phyloP scores from a whole-genome alignment of 768 basidiomycete species.

The Terana coerulea region DNA sequence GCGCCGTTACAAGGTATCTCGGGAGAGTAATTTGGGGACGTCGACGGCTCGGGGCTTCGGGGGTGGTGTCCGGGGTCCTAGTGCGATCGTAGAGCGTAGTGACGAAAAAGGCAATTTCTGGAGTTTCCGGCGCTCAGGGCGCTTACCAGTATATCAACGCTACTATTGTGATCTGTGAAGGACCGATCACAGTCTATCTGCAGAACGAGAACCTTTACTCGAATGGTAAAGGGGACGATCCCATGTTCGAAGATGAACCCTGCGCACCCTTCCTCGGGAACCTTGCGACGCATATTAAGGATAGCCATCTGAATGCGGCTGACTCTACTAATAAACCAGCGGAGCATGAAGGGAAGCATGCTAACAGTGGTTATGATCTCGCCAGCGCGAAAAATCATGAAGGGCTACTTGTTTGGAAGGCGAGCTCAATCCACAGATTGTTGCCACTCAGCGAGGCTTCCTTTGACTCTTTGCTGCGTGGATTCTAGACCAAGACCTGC shows the following conservation, averaged over 20 bases:
- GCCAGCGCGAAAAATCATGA: conserved; percentile 26
- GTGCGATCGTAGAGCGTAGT: too few species aligned
- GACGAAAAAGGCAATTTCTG: too few species aligned
- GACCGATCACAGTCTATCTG: too few species aligned
- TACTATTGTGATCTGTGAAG: too few species aligned
- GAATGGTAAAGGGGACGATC: not conserved
- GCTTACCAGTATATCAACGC: too few species aligned
- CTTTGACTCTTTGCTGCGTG: conserved; percentile 14
- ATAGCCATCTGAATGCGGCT: not conserved
- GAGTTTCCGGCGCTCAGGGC: too few species aligned
- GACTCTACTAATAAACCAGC: not conserved
- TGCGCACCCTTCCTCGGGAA: conserved; percentile 1
- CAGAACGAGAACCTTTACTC: not conserved
- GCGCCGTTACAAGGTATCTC: too few species aligned
- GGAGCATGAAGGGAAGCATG: not conserved
- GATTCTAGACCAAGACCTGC: conserved; percentile 26
- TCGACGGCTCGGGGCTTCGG: too few species aligned
- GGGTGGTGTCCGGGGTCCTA: too few species aligned
- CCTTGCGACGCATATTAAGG: not conserved
- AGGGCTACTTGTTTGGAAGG: conserved; percentile 30
- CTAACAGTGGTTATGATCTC: not conserved
- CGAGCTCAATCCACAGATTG: conserved; percentile 28
- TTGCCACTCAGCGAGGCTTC: conserved; percentile 24
- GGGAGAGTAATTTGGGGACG: too few species aligned
- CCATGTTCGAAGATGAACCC: not conserved